Percentiles rank a stretch among this genome's conserved stretches.
Conservation (phyloP, 23 red algal genomes). For the Cyanidioschyzon merolae region DNA sequence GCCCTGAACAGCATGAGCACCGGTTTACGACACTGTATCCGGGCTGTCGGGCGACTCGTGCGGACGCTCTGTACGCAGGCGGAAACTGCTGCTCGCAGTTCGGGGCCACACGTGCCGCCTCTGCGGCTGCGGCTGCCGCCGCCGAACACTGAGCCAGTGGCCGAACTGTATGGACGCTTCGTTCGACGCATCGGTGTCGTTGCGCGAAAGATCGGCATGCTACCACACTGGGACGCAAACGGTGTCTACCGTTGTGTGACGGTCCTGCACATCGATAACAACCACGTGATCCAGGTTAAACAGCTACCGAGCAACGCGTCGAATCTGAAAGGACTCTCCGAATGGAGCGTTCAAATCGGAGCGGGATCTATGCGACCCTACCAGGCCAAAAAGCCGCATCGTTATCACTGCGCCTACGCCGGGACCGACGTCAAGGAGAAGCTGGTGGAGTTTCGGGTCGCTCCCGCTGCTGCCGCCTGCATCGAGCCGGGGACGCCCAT, state of each 20-base stretch:
- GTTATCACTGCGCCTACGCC: slow-evolving; percentile 87
- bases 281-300: slow-evolving; percentile 59
- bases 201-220: slow-evolving; percentile 84
- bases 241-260: slow-evolving; percentile 45
- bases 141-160: neutral
- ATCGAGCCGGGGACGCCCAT: slow-evolving; percentile 56
- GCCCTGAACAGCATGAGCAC: too few relatives aligned
- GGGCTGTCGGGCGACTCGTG: too few relatives aligned
- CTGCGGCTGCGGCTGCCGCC: too few relatives aligned
- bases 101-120: too few relatives aligned
- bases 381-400: slow-evolving; percentile 55
- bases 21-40: too few relatives aligned
- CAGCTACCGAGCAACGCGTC: slow-evolving; percentile 27
- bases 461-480: slow-evolving; percentile 21
- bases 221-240: slow-evolving; percentile 70
- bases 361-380: slow-evolving; percentile 82
- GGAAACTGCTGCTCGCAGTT: too few relatives aligned
- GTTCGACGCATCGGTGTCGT: slow-evolving; percentile 56
- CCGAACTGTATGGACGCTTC: neutral
- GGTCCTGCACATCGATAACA: slow-evolving; percentile 73
- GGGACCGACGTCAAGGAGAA: slow-evolving; percentile 89
- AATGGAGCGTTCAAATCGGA: slow-evolving; percentile 54
- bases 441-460: slow-evolving; percentile 62
- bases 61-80: too few relatives aligned
- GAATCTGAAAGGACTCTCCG: slow-evolving; percentile 26